Percentiles rank a stretch among this genome's conserved stretches.
These are phyloP conservation scores for Aspergillus neoniger DNA, from an alignment of 2,329 filamentous ascomycete species.

Conservation along the genomic window DNA sequence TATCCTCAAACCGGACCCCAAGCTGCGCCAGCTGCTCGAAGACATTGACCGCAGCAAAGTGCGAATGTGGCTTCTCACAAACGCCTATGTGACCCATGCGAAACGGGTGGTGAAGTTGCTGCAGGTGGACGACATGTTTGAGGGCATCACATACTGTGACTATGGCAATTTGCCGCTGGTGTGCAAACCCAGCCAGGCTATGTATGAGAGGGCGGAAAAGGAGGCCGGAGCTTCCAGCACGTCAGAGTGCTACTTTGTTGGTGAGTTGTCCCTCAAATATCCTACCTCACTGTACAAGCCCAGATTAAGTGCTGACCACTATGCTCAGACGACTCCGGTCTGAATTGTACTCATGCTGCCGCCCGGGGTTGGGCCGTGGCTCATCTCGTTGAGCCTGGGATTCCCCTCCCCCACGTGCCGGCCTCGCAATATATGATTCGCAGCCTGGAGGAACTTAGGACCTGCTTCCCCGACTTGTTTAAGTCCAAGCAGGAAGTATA, in stretches of 20 bases:
- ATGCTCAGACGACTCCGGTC: slow-evolving; percentile 71
- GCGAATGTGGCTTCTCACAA: slow-evolving; percentile 91
- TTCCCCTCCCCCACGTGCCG: slow-evolving; percentile 62
- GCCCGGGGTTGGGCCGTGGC: slow-evolving; percentile 82
- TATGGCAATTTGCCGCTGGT: slow-evolving; percentile 72
- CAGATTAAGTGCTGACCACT: slow-evolving; percentile 17
- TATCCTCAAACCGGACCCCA: slow-evolving; percentile 76
- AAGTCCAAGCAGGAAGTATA: slow-evolving; percentile 46
- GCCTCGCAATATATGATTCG: slow-evolving; percentile 75
- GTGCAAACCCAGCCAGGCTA: slow-evolving; percentile 81
- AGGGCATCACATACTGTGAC: slow-evolving; percentile 93
- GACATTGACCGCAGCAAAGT: slow-evolving; percentile 84
- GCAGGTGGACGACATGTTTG: slow-evolving; percentile 83
- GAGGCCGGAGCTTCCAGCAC: slow-evolving; percentile 71
- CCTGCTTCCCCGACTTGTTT: slow-evolving; percentile 82
- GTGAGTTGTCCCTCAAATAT: slow-evolving; percentile 53
- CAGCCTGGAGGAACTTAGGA: slow-evolving; percentile 72
- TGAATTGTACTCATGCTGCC: slow-evolving; percentile 77
- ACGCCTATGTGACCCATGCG: slow-evolving; percentile 89
- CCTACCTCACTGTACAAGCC: neutral
- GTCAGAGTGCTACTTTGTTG: slow-evolving; percentile 87
- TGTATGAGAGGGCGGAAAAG: slow-evolving; percentile 86
- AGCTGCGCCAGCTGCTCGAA: slow-evolving; percentile 73
- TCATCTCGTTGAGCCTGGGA: slow-evolving; percentile 79
- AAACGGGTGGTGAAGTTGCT: slow-evolving; percentile 78